phyloP scores from a whole-genome alignment of 495 filamentous ascomycete genomes.

The Xylaria cubensis region DNA sequence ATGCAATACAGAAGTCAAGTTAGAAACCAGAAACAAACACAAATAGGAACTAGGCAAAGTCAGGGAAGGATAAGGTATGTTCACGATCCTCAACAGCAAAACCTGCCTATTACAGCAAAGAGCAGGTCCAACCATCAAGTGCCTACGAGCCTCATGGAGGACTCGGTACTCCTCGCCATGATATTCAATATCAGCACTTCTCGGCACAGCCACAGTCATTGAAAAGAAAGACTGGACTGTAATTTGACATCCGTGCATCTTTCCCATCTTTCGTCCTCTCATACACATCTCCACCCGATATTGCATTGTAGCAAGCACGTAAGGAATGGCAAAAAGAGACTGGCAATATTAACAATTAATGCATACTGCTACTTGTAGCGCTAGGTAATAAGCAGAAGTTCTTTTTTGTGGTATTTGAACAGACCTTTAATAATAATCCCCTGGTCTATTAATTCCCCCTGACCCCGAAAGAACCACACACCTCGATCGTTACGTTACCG shows the following conservation, averaged over 20 bases:
- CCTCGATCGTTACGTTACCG: constrained; percentile 11
- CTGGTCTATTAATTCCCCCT: not conserved
- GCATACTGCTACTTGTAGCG: not conserved
- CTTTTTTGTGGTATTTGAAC: constrained; percentile 9
- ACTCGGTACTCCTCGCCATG: constrained; percentile 46
- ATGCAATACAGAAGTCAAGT: not conserved
- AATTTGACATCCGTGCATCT: constrained; percentile 99
- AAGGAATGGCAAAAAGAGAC: not conserved
- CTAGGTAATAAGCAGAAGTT: constrained; percentile 16
- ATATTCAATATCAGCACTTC: constrained; percentile 65
- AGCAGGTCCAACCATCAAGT: constrained; percentile 34
- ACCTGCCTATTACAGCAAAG: constrained; percentile 25
- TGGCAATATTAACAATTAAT: constrained; percentile 27
- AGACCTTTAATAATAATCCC: constrained; percentile 9
- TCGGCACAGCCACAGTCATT: constrained; percentile 95
- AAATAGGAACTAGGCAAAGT: not conserved
- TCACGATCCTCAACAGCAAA: constrained; percentile 40
- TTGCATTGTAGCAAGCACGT: not conserved
- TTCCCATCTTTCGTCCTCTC: not conserved
- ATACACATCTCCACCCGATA: not conserved
- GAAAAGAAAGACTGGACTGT: constrained; percentile 74
- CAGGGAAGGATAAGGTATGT: constrained; percentile 21
- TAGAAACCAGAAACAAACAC: not conserved
- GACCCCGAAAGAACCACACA: not conserved
- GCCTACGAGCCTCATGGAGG: constrained; percentile 38